Conservation (phyloP, 345 rosid species). For the Eutrema yunnanense region DNA sequence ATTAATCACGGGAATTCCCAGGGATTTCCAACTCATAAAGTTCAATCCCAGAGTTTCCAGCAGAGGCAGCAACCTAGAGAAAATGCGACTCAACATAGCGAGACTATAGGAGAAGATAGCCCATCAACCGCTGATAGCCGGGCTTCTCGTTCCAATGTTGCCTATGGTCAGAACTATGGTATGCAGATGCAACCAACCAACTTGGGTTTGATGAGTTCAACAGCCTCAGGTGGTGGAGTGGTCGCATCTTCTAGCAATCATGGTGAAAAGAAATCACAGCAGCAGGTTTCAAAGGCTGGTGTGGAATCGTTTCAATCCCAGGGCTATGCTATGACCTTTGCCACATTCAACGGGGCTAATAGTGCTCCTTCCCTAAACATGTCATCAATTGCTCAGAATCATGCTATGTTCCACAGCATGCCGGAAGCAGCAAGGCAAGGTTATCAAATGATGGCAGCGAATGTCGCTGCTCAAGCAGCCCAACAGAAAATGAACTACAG, state of each 20-base stretch:
- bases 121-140: slow-evolving; percentile 80
- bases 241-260: slow-evolving; percentile 37
- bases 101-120: slow-evolving; percentile 68
- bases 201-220: slow-evolving; percentile 59
- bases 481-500: slow-evolving; percentile 75
- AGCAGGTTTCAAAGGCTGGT: slow-evolving; percentile 50
- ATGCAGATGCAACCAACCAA: slow-evolving; percentile 57
- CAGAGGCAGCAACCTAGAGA: slow-evolving; percentile 60
- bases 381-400: slow-evolving; percentile 69
- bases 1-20: slow-evolving; percentile 45
- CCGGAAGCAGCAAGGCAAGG: slow-evolving; percentile 71
- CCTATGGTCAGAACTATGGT: slow-evolving; percentile 61
- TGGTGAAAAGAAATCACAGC: slow-evolving; percentile 66
- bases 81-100: slow-evolving; percentile 57
- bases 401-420: slow-evolving; percentile 61
- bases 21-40: slow-evolving; percentile 57
- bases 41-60: slow-evolving; percentile 55
- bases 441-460: slow-evolving; percentile 44
- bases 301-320: slow-evolving; percentile 55
- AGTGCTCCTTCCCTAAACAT: slow-evolving; percentile 55
- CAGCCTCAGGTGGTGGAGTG: slow-evolving; percentile 43
- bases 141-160: slow-evolving; percentile 47
- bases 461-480: slow-evolving; percentile 54
- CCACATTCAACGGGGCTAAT: slow-evolving; percentile 54
- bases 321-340: slow-evolving; percentile 90